A percentile compares a stretch with the other conserved stretches of the same genome.
phyloP scores from a whole-genome alignment of 495 filamentous ascomycete genomes.

The Cenococcum geophilum region DNA sequence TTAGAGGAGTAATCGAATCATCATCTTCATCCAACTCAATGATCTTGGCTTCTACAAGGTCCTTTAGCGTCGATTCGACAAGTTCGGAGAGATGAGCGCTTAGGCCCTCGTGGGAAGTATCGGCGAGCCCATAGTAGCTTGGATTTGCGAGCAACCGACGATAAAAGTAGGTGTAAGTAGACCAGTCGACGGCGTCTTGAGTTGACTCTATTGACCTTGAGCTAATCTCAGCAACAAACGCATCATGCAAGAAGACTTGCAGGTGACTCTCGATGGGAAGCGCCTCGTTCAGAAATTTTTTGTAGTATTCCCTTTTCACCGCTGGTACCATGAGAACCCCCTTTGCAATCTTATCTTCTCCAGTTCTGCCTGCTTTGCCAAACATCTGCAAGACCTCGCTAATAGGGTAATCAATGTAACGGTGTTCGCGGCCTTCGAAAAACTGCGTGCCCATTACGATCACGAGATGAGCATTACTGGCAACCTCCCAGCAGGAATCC shows the following conservation, averaged over 20 bases:
- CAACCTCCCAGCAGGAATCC: slow-evolving; percentile 94
- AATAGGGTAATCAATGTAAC: slow-evolving; percentile 94
- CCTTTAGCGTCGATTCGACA: slow-evolving; percentile 87
- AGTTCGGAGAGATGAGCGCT: slow-evolving; percentile 93
- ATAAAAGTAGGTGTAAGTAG: slow-evolving; percentile 98
- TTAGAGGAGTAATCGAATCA: slow-evolving; percentile 80
- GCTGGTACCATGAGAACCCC: slow-evolving; percentile 93
- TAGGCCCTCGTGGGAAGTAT: slow-evolving; percentile 85
- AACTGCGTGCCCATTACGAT: slow-evolving; percentile 99
- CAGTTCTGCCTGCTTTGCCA: slow-evolving; percentile 77
- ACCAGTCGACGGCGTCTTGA: slow-evolving; percentile 97
- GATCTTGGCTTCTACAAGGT: slow-evolving; percentile 88
- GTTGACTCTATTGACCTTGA: slow-evolving; percentile 88
- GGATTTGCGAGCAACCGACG: slow-evolving; percentile 93
- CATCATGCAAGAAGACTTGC: slow-evolving; percentile 84
- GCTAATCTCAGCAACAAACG: slow-evolving; percentile 94
- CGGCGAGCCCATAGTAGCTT: slow-evolving; percentile 87
- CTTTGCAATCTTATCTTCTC: slow-evolving; percentile 71
- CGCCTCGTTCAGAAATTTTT: slow-evolving; percentile 96
- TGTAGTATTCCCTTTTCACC: slow-evolving; percentile 94
- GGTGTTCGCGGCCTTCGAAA: slow-evolving; percentile 93
- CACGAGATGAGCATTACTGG: slow-evolving; percentile 80
- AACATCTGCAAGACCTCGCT: slow-evolving; percentile 99
- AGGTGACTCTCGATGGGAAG: slow-evolving; percentile 93
- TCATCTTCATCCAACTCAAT: slow-evolving; percentile 97